Percentiles rank a stretch among this genome's conserved stretches.
phyloP scores from a whole-genome alignment of 2,329 filamentous ascomycete species.

The Trichophyton rubrum region DNA sequence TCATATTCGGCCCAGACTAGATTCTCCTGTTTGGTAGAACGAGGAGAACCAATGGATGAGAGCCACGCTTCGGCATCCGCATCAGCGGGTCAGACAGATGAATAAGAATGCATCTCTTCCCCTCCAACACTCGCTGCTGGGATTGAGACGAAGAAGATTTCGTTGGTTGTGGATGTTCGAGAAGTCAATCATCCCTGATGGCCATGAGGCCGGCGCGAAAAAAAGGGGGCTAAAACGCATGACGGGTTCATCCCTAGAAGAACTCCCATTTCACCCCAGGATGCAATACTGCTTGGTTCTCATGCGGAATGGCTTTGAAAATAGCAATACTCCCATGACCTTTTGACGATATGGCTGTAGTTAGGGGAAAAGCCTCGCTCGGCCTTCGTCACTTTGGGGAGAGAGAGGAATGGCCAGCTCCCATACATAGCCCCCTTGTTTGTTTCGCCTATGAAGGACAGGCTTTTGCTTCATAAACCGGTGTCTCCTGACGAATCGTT shows the following conservation, averaged over 20 bases:
- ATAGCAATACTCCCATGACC: neutral
- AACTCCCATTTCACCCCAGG: neutral
- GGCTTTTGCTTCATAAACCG: neutral
- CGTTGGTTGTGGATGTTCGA: neutral
- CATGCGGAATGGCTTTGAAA: neutral
- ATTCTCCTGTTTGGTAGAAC: neutral
- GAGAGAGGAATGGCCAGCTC: neutral
- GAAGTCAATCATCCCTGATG: neutral
- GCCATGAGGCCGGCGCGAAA: neutral
- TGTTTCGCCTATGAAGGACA: neutral
- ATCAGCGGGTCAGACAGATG: neutral
- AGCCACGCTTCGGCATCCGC: neutral
- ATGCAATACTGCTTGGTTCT: neutral
- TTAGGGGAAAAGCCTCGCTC: neutral
- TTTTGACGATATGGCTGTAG: neutral
- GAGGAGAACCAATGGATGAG: neutral
- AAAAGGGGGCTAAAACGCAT: neutral
- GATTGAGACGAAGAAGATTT: neutral
- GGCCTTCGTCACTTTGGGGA: neutral
- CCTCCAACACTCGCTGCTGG: neutral
- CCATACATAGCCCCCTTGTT: neutral
- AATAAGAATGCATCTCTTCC: neutral
- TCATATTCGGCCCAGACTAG: neutral
- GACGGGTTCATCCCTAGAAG: neutral
- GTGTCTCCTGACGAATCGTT: neutral